phyloP scores from a whole-genome alignment of 2,329 filamentous ascomycete genomes.

The Lecanoromycetidae sp. region DNA sequence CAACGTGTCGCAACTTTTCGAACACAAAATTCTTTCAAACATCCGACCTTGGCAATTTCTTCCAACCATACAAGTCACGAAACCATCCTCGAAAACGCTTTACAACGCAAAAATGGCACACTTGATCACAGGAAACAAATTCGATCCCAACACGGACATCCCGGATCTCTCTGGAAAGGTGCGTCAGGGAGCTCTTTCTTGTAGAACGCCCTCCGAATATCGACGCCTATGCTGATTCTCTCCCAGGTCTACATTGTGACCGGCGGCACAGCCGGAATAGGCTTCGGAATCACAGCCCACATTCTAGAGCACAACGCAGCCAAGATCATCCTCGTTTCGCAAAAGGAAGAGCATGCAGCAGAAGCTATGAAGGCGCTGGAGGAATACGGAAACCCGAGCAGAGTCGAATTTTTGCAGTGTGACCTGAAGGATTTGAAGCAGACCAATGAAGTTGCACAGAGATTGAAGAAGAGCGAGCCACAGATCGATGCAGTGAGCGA shows the following conservation, averaged over 20 bases:
- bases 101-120: conserved; percentile 8
- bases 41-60: background rate
- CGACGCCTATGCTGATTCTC: background rate
- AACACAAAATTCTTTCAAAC: too few species aligned
- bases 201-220: background rate
- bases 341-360: conserved; percentile 37
- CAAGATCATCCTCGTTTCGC: conserved; percentile 38
- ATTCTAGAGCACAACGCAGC: conserved; percentile 39
- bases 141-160: conserved; percentile 31
- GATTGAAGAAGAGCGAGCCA: conserved; percentile 30
- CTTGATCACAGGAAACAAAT: conserved; percentile 25
- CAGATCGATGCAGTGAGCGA: conserved; percentile 30
- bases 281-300: conserved; percentile 41
- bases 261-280: conserved; percentile 39
- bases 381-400: conserved; percentile 34
- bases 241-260: conserved; percentile 36
- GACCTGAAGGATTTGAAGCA: conserved; percentile 36
- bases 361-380: conserved; percentile 33
- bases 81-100: background rate
- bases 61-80: background rate
- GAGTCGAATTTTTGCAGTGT: conserved; percentile 35
- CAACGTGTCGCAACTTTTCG: too few species aligned
- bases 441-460: conserved; percentile 34
- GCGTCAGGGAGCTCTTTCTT: background rate
- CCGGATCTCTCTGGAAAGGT: conserved; percentile 30